Evolutionary conservation across 345 rosid species (phyloP), one percentile per base, ranked within the genome.

Genomic region (Acer yangbiense): DNA sequence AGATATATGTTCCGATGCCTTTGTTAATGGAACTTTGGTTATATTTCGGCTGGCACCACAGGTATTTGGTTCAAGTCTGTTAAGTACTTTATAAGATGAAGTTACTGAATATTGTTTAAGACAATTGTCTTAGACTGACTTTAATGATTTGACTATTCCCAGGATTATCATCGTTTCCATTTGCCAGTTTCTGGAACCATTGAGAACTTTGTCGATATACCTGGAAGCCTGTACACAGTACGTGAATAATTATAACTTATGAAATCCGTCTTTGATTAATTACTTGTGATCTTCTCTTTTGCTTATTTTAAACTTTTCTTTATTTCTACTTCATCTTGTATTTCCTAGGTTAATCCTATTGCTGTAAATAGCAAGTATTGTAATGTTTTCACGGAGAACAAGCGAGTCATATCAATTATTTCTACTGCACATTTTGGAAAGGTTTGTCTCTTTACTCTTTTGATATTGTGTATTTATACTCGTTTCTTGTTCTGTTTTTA

Each of bases 121-220:
- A 25, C 44, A 3, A 69, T 70, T 52, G 27, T 69, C 27, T 10
- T 52, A 48, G 27, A 71, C 12, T 58, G 5, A 52, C 23, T 25
- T 76, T 21, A 32, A 61, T 32, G 25, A 35, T 74, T 41, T 71
- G 35, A 62, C 74, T 60, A 80, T 44, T 73, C 77, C 73, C 87
- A 95, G 98, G 99, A 95, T 83, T 95, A 92, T 80, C 98, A 91
- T 79, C 92, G 97, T 18, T 95, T 89, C 78, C 97, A 95, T 87
- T 80, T 82, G 75, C 99, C 99, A 7, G 93, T 95, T 75, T 88
- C 93, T 80, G 99, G 98, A 80, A 84, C 81, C 75, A 82, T 95
- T 65, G 96, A 88, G 73, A 80, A 85, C 71, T 80, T 89, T 82
- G 86, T 84, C 48, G 66, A 95, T 75, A 79, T 93, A 9, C 88